Percentiles rank a stretch among this genome's conserved stretches.
These are phyloP conservation scores for Nigrograna mackinnonii DNA, from an alignment of 2,329 filamentous ascomycete genomes.

Conservation along the genomic window DNA sequence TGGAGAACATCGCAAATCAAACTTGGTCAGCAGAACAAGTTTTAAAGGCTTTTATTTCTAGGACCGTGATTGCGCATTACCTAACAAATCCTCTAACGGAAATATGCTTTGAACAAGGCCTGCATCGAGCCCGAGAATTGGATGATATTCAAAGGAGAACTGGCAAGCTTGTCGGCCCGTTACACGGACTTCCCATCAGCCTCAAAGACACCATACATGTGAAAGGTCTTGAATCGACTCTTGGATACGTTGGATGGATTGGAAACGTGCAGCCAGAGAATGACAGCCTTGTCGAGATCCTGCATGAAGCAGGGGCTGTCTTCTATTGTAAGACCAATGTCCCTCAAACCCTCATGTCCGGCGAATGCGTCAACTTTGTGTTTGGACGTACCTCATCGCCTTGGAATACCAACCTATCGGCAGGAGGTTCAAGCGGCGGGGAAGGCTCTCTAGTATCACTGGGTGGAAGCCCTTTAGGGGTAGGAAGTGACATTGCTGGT, in stretches of 20 bases:
- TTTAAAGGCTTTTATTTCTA: too few relatives aligned
- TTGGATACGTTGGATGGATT: constrained; percentile 70
- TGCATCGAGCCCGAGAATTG: too few relatives aligned
- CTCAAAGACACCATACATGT: constrained; percentile 56
- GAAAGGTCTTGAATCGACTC: constrained; percentile 48
- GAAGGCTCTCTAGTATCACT: constrained; percentile 63
- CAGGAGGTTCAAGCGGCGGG: constrained; percentile 62
- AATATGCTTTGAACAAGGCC: too few relatives aligned
- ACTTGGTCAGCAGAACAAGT: too few relatives aligned
- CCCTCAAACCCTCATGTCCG: constrained; percentile 61
- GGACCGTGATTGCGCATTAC: too few relatives aligned
- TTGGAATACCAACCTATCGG: constrained; percentile 56
- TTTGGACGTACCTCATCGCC: constrained; percentile 62
- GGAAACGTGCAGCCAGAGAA: constrained; percentile 62
- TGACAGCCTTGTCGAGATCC: constrained; percentile 57
- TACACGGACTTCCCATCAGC: constrained; percentile 52
- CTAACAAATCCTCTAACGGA: too few relatives aligned
- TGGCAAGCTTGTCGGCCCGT: too few relatives aligned
- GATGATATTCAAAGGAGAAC: too few relatives aligned
- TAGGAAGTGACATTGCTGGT: constrained; percentile 63
- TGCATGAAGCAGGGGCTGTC: constrained; percentile 58
- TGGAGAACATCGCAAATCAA: too few relatives aligned
- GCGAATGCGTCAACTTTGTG: constrained; percentile 65
- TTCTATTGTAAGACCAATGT: constrained; percentile 63
- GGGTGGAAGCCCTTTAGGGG: constrained; percentile 57